phyloP scores from a whole-genome alignment of 257 asterid species.

The Fraxinus americana region DNA sequence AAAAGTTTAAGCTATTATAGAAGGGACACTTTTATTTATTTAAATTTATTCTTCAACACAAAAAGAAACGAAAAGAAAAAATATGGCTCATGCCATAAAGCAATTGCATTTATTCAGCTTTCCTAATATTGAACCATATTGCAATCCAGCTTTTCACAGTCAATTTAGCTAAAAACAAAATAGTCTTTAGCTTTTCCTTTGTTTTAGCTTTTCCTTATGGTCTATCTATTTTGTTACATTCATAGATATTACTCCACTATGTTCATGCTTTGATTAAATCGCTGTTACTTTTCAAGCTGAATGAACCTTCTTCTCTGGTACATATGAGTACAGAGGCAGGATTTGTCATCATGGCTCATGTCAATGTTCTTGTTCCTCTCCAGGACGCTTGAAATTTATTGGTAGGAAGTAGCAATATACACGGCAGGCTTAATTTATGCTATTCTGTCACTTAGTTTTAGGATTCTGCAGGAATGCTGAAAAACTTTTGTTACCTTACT shows the following conservation, averaged over 20 bases:
- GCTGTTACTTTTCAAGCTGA: slow-evolving; percentile 19
- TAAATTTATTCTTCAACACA: neutral
- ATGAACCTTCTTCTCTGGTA: neutral
- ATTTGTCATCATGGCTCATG: slow-evolving; percentile 3
- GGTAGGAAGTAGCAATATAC: neutral
- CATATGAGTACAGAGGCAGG: slow-evolving; percentile 5
- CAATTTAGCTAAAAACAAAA: neutral
- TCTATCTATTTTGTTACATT: neutral
- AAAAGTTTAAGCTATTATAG: neutral
- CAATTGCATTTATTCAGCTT: neutral
- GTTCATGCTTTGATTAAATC: slow-evolving; percentile 6
- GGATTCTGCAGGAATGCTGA: slow-evolving; percentile 10
- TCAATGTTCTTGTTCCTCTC: neutral
- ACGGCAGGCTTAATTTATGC: neutral
- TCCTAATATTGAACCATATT: neutral
- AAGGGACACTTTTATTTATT: neutral
- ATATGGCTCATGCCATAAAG: neutral
- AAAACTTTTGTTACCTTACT: slow-evolving; percentile 11
- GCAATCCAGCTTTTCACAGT: neutral
- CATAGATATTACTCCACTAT: neutral
- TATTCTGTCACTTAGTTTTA: slow-evolving; percentile 3
- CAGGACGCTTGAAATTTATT: slow-evolving; percentile 1
- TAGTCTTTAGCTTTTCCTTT: no score
- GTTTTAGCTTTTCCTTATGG: no score
- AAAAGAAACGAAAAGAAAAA: no score